Conservation (phyloP, 371 early-diverging fungal genomes). For the Nematocida sp. region DNA sequence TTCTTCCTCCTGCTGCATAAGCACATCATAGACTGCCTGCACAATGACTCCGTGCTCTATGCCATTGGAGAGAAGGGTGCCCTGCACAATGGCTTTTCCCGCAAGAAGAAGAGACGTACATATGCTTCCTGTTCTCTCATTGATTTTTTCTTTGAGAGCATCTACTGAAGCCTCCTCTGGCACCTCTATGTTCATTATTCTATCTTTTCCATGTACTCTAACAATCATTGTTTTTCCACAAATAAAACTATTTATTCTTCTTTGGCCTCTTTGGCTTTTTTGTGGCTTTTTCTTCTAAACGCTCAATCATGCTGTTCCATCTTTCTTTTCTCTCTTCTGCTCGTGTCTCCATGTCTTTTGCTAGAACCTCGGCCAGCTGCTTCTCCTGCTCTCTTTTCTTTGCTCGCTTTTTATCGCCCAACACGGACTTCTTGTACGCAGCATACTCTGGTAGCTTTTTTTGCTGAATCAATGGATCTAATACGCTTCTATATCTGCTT, state of each 20-base stretch:
- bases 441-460: slow-evolving; percentile 46
- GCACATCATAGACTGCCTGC: slow-evolving; percentile 29
- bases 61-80: slow-evolving; percentile 15
- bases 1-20: neutral
- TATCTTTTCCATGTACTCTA: slow-evolving; percentile 48
- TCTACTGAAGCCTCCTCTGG: neutral
- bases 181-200: slow-evolving; percentile 50
- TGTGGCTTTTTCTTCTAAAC: slow-evolving; percentile 48
- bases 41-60: slow-evolving; percentile 38
- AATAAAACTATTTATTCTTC: slow-evolving; percentile 38
- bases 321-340: slow-evolving; percentile 20
- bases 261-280: slow-evolving; percentile 9
- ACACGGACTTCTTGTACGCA: slow-evolving; percentile 28
- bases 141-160: slow-evolving; percentile 15
- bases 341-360: slow-evolving; percentile 47
- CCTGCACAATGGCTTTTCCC: slow-evolving; percentile 4
- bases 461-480: slow-evolving; percentile 36
- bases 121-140: neutral
- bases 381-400: slow-evolving; percentile 51
- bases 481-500: slow-evolving; percentile 50
- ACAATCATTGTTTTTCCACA: slow-evolving; percentile 45
- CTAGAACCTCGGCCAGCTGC: slow-evolving; percentile 51
- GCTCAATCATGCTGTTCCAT: slow-evolving; percentile 37
- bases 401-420: slow-evolving; percentile 20
- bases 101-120: slow-evolving; percentile 16